Evolutionary conservation across 306 rosid species (phyloP).

Genomic region (Dryas octopetala): DNA sequence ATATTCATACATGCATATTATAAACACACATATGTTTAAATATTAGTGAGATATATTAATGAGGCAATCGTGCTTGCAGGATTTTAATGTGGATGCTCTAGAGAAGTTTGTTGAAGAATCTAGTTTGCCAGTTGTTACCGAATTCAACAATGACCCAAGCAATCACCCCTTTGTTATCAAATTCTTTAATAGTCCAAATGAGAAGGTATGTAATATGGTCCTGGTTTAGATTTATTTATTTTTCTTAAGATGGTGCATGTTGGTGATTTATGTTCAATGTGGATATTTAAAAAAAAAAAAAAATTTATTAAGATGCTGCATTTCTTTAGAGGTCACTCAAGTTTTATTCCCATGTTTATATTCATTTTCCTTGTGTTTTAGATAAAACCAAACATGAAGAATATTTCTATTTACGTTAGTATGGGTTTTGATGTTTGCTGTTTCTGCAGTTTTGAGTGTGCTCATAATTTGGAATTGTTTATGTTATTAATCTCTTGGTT

Average conservation of each 20-base stretch:
- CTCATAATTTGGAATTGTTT: neutral
- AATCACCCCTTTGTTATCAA: conserved; percentile 66
- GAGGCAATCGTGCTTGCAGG: conserved; percentile 45
- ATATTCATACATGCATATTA: no score
- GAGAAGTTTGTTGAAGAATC: conserved; percentile 73
- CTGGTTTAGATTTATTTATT: neutral
- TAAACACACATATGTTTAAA: no score
- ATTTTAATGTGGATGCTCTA: conserved; percentile 60
- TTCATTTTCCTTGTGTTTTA: neutral
- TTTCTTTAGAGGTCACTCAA: neutral
- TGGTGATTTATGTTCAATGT: neutral
- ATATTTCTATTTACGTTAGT: neutral
- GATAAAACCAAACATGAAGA: neutral
- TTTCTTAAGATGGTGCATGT: neutral
- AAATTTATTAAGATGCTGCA: neutral
- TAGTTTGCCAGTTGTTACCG: conserved; percentile 57
- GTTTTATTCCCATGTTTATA: neutral
- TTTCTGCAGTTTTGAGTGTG: neutral
- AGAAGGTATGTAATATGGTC: conserved; percentile 49
- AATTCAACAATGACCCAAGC: conserved; percentile 68
- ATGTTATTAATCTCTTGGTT: neutral
- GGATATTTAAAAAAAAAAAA: neutral
- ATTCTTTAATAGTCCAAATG: conserved; percentile 55
- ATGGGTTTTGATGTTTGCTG: neutral
- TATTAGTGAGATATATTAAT: neutral